These are phyloP conservation scores for Trichoderma breve DNA, from an alignment of 2,329 filamentous ascomycete species.

Conservation along the genomic window DNA sequence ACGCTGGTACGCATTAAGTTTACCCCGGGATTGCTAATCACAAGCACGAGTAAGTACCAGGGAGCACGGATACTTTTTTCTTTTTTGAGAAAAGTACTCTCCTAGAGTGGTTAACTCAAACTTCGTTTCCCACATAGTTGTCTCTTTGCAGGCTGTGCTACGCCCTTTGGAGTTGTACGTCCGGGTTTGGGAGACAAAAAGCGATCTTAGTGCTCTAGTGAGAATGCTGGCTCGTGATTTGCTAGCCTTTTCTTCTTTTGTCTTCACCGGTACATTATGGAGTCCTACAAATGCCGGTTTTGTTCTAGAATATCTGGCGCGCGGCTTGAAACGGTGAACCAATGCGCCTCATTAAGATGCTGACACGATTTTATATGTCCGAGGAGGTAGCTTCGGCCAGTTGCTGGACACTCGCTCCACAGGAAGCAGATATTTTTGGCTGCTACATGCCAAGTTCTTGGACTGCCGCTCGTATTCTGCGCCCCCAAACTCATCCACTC, in stretches of 20 bases:
- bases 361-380: constrained; percentile 1
- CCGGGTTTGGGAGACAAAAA: neutral
- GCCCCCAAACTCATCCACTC: neutral
- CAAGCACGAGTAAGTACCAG: neutral
- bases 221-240: neutral
- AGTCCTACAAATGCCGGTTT: neutral
- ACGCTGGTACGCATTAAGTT: neutral
- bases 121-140: neutral
- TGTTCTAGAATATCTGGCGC: neutral
- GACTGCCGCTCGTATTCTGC: neutral
- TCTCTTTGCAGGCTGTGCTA: neutral
- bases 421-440: neutral
- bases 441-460: neutral
- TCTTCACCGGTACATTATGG: neutral
- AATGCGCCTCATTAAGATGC: neutral
- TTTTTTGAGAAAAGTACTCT: neutral
- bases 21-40: neutral
- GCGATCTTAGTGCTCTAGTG: neutral
- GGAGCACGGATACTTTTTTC: neutral
- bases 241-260: neutral
- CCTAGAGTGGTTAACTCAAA: neutral
- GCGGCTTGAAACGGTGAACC: neutral
- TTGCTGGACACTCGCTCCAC: neutral
- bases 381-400: neutral
- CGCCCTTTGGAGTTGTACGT: neutral